A percentile compares a stretch with the other conserved stretches of the same genome.
phyloP scores from a whole-genome alignment of 495 filamentous ascomycete species.

The Melanomma pulvis-pyrius region DNA sequence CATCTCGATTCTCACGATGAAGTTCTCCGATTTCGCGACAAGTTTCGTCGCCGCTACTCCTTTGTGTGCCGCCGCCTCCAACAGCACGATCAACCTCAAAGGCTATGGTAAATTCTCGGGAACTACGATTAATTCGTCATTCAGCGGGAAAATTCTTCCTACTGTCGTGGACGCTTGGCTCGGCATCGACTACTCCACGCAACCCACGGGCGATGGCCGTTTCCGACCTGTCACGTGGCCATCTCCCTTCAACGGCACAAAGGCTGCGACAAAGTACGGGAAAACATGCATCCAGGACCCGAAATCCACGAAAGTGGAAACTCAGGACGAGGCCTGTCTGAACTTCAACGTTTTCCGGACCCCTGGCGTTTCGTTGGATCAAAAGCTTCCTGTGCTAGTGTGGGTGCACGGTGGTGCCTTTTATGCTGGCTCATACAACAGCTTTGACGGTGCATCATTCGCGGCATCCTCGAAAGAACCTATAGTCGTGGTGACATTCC shows the following conservation, averaged over 20 bases:
- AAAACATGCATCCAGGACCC: slow-evolving; percentile 18
- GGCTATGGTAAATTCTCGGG: slow-evolving; percentile 19
- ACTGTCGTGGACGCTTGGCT: slow-evolving; percentile 17
- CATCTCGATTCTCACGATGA: too few species aligned
- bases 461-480: not conserved
- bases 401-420: slow-evolving; percentile 25
- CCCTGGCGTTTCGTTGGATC: slow-evolving; percentile 3
- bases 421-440: not conserved
- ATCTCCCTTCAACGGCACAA: slow-evolving; percentile 1
- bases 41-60: too few species aligned
- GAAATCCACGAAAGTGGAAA: not conserved
- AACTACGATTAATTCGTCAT: slow-evolving; percentile 1
- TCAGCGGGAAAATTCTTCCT: not conserved
- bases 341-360: slow-evolving; percentile 27
- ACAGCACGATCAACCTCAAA: too few species aligned
- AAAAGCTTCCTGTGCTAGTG: slow-evolving; percentile 24
- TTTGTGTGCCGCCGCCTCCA: too few species aligned
- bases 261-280: slow-evolving; percentile 11
- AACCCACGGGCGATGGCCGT: slow-evolving; percentile 15
- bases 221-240: slow-evolving; percentile 15
- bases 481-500: slow-evolving; percentile 25
- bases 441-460: slow-evolving; percentile 24
- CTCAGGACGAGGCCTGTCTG: slow-evolving; percentile 22
- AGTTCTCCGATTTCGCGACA: too few species aligned
- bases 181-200: slow-evolving; percentile 21